These are phyloP conservation scores for Penicilliopsis zonata DNA, from an alignment of 495 filamentous ascomycete genomes.

Conservation along the genomic window DNA sequence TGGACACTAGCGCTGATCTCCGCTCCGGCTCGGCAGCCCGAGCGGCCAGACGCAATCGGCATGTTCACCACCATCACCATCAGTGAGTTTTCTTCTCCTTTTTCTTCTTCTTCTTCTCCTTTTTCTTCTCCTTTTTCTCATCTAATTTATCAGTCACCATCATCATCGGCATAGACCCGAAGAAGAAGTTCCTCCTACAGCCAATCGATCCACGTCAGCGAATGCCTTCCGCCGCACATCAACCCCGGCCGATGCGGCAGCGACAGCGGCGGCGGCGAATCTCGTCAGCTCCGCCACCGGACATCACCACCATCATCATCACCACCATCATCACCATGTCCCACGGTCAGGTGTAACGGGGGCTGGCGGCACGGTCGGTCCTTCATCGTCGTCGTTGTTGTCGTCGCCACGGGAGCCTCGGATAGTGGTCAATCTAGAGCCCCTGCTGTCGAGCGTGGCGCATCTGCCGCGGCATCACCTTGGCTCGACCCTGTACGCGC, in stretches of 20 bases:
- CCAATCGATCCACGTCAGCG: conserved; percentile 22
- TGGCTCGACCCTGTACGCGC: conserved; percentile 53
- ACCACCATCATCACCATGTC: conserved; percentile 40
- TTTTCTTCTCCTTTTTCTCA: background rate
- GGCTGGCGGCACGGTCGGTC: conserved; percentile 15
- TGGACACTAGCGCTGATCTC: conserved; percentile 46
- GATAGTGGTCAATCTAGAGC: conserved; percentile 49
- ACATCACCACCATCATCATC: conserved; percentile 41
- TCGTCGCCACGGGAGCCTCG: conserved; percentile 48
- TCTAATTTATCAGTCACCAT: conserved; percentile 46
- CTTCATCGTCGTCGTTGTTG: conserved; percentile 27
- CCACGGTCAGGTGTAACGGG: too few species aligned
- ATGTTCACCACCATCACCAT: conserved; percentile 45
- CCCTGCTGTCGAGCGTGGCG: conserved; percentile 55
- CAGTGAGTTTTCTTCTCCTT: conserved; percentile 33
- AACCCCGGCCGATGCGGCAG: conserved; percentile 23
- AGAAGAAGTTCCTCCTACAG: conserved; percentile 40
- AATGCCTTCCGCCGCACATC: conserved; percentile 24
- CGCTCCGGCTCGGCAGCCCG: conserved; percentile 43
- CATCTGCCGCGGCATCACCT: conserved; percentile 68
- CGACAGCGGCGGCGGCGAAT: conserved; percentile 26
- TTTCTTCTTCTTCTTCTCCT: background rate
- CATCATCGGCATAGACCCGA: conserved; percentile 62
- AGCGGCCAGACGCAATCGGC: conserved; percentile 41
- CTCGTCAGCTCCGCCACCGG: conserved; percentile 15